Conservation (phyloP, 169 alveolate genomes). For the Eimeria zaria region DNA sequence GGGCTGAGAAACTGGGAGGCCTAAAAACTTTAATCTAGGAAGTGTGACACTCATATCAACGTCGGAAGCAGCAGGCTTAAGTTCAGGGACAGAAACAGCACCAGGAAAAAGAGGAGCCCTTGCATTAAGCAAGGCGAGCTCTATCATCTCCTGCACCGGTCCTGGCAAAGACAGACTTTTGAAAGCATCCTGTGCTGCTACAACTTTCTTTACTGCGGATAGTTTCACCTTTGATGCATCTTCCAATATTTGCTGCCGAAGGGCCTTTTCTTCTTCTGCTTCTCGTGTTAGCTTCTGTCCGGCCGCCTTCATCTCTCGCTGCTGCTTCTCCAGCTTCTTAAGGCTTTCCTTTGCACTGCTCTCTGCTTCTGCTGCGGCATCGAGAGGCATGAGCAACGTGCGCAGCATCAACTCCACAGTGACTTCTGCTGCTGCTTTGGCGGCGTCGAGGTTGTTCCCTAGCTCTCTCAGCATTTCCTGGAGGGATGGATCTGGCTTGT, state of each 20-base stretch:
- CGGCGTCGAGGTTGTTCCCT: neutral
- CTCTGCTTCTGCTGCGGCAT: neutral
- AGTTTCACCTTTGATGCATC: neutral
- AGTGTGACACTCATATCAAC: neutral
- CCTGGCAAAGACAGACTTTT: neutral
- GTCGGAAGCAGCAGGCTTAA: neutral
- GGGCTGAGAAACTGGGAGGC: neutral
- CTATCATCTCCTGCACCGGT: neutral
- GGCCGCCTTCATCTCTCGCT: neutral
- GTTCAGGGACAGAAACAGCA: neutral
- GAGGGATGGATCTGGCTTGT: neutral
- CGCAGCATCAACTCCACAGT: neutral
- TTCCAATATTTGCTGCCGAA: neutral
- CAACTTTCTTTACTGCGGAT: neutral
- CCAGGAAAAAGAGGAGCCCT: neutral
- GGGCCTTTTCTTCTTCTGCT: neutral
- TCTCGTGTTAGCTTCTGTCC: neutral
- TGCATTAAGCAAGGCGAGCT: neutral
- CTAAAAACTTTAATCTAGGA: neutral
- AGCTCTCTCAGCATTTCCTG: neutral
- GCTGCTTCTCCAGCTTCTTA: neutral
- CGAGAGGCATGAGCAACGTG: neutral
- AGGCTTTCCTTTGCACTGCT: neutral
- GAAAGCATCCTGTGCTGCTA: neutral
- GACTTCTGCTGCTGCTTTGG: neutral